Percentiles rank a stretch among this genome's conserved stretches.
Evolutionary conservation across 1,284 basidiomycete genomes (phyloP).

Genomic region (Schizopora paradoxa): DNA sequence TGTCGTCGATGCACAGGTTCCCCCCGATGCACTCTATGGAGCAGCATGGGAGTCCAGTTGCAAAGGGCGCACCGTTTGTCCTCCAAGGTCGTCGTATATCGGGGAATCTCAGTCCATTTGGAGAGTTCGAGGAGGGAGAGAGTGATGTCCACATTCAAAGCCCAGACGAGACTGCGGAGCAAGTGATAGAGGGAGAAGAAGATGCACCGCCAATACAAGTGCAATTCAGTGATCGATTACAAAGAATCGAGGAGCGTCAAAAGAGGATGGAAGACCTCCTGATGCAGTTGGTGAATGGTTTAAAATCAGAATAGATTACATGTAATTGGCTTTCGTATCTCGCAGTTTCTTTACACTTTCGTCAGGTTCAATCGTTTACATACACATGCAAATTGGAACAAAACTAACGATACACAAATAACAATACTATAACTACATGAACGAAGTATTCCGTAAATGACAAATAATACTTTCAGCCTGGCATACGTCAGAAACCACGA

Average conservation of each 20-base stretch:
- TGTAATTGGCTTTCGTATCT: neutral
- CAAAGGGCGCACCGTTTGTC: no score
- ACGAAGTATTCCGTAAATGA: neutral
- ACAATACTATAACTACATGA: no score
- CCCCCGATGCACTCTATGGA: conserved; percentile 14
- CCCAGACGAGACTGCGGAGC: conserved; percentile 37
- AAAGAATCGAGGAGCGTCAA: conserved; percentile 57
- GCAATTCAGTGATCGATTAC: conserved; percentile 39
- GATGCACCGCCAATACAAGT: conserved; percentile 22
- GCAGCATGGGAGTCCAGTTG: neutral
- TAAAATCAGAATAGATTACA: conserved; percentile 1
- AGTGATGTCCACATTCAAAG: conserved; percentile 17
- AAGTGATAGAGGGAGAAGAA: conserved; percentile 35
- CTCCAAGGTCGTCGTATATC: conserved; percentile 28
- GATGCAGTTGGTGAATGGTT: conserved; percentile 28
- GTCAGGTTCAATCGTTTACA: neutral
- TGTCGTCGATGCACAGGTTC: conserved; percentile 39
- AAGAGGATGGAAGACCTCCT: conserved; percentile 60
- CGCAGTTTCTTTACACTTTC: neutral
- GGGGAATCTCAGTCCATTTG: conserved; percentile 30
- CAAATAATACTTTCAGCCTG: no score
- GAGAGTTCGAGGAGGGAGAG: conserved; percentile 10
- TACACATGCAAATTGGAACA: neutral
- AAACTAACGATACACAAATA: no score
- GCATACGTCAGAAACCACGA: no score